Percentiles rank a stretch among this genome's conserved stretches.
Evolutionary conservation across 1,284 basidiomycete genomes (phyloP).

Genomic region (Ustilago lituana): DNA sequence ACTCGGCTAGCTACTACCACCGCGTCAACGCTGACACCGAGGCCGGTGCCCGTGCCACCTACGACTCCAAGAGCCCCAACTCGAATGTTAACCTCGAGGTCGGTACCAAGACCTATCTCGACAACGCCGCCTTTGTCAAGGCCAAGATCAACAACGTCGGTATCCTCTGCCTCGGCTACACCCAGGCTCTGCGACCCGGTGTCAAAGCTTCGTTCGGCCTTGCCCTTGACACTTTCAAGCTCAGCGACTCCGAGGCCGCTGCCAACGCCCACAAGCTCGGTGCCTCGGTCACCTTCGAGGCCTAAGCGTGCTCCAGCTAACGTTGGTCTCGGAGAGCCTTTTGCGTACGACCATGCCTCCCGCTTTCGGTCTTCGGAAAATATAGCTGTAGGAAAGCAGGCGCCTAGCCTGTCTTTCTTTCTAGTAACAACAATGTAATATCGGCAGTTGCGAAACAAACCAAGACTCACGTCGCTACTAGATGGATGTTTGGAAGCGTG

Average conservation of each 20-base stretch:
- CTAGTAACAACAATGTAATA: slow-evolving; percentile 28
- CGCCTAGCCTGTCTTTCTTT: not conserved
- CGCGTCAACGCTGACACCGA: slow-evolving; percentile 92
- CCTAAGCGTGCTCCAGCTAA: slow-evolving; percentile 39
- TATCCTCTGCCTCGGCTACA: slow-evolving; percentile 65
- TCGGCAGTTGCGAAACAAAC: slow-evolving; percentile 21
- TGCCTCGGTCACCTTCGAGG: slow-evolving; percentile 72
- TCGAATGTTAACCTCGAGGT: slow-evolving; percentile 92
- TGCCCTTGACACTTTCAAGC: slow-evolving; percentile 67
- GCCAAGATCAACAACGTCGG: slow-evolving; percentile 95
- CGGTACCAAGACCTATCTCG: slow-evolving; percentile 88
- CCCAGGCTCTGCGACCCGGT: slow-evolving; percentile 74
- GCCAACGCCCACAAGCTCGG: slow-evolving; percentile 72
- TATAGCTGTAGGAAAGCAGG: not conserved
- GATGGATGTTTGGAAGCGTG: no score
- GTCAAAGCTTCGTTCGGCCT: slow-evolving; percentile 90
- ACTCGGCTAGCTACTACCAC: slow-evolving; percentile 98
- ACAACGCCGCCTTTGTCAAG: slow-evolving; percentile 91
- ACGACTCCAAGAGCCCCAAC: slow-evolving; percentile 86
- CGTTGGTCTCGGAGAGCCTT: not conserved
- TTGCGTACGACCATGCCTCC: slow-evolving; percentile 8
- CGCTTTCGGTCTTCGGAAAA: slow-evolving; percentile 11
- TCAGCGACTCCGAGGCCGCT: slow-evolving; percentile 62
- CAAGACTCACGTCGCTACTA: slow-evolving; percentile 11
- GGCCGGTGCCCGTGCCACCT: slow-evolving; percentile 88